These are phyloP conservation scores for Penicillium tannophilum DNA, from an alignment of 495 filamentous ascomycete species.

Conservation along the genomic window DNA sequence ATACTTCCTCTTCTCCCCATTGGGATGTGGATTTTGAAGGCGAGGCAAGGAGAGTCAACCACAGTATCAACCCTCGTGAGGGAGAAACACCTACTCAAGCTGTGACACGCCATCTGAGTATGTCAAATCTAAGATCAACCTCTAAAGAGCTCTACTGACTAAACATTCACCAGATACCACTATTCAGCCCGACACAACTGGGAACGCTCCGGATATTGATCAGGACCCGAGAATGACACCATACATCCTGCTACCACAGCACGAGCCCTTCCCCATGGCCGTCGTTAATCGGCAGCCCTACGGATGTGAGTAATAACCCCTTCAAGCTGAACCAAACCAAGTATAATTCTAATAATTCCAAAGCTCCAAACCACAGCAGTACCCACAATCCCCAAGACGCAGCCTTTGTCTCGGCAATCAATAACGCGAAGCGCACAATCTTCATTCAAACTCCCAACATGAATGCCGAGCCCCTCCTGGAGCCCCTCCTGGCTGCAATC, in stretches of 20 bases:
- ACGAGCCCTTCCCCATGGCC: slow-evolving; percentile 68
- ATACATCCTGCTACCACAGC: slow-evolving; percentile 55
- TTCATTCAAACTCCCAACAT: slow-evolving; percentile 79
- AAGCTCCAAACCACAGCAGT: slow-evolving; percentile 58
- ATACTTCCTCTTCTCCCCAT: slow-evolving; percentile 58
- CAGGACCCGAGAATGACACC: slow-evolving; percentile 61
- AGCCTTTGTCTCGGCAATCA: slow-evolving; percentile 67
- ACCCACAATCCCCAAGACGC: slow-evolving; percentile 70
- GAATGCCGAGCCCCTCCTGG: slow-evolving; percentile 68
- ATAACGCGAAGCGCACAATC: slow-evolving; percentile 59
- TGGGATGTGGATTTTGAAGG: slow-evolving; percentile 61
- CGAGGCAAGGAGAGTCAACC: slow-evolving; percentile 63
- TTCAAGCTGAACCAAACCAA: background rate
- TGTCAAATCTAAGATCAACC: slow-evolving; percentile 2
- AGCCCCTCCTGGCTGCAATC: slow-evolving; percentile 63
- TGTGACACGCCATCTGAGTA: slow-evolving; percentile 63
- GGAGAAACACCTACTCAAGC: slow-evolving; percentile 57
- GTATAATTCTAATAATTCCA: background rate
- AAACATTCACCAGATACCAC: slow-evolving; percentile 49
- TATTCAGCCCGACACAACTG: slow-evolving; percentile 51
- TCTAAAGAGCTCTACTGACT: background rate
- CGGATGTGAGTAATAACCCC: slow-evolving; percentile 43
- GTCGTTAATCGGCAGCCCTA: slow-evolving; percentile 68
- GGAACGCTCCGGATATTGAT: slow-evolving; percentile 54
- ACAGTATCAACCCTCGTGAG: slow-evolving; percentile 45